Conservation (phyloP, 1,284 basidiomycete genomes). For the Cutaneotrichosporon cavernicola region DNA sequence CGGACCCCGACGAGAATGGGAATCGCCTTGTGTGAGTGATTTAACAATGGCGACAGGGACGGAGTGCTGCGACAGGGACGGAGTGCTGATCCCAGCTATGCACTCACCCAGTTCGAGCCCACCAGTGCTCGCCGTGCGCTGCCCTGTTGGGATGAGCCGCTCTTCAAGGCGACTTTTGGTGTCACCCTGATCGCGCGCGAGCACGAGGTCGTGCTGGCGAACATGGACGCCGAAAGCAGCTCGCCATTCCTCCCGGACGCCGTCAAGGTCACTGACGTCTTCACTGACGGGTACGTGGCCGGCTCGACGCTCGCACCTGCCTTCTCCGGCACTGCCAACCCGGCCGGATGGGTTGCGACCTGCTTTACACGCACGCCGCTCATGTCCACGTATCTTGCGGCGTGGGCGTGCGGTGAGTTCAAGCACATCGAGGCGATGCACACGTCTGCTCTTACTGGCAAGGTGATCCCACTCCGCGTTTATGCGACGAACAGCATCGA, state of each 20-base stretch:
- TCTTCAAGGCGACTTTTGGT: slow-evolving; percentile 80
- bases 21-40: slow-evolving; percentile 51
- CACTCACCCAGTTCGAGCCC: slow-evolving; percentile 78
- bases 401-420: slow-evolving; percentile 85
- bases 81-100: slow-evolving; percentile 56
- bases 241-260: slow-evolving; percentile 46
- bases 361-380: slow-evolving; percentile 72
- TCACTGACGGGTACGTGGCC: slow-evolving; percentile 44
- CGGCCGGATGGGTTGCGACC: slow-evolving; percentile 69
- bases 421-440: slow-evolving; percentile 72
- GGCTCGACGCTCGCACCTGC: slow-evolving; percentile 42
- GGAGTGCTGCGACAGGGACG: not conserved
- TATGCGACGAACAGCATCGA: slow-evolving; percentile 89
- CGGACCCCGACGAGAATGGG: slow-evolving; percentile 53
- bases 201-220: slow-evolving; percentile 66
- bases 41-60: not conserved
- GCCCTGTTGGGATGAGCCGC: slow-evolving; percentile 88
- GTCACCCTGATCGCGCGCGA: slow-evolving; percentile 78
- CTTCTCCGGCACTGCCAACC: slow-evolving; percentile 27
- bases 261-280: slow-evolving; percentile 33
- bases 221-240: slow-evolving; percentile 74
- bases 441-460: slow-evolving; percentile 75
- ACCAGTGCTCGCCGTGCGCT: slow-evolving; percentile 80
- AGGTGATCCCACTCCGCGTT: slow-evolving; percentile 76
- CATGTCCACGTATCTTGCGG: slow-evolving; percentile 92